Evolutionary conservation across 2,329 filamentous ascomycete species (phyloP), one percentile per base, ranked within the genome.

Genomic region (Scedosporium minutisporum): DNA sequence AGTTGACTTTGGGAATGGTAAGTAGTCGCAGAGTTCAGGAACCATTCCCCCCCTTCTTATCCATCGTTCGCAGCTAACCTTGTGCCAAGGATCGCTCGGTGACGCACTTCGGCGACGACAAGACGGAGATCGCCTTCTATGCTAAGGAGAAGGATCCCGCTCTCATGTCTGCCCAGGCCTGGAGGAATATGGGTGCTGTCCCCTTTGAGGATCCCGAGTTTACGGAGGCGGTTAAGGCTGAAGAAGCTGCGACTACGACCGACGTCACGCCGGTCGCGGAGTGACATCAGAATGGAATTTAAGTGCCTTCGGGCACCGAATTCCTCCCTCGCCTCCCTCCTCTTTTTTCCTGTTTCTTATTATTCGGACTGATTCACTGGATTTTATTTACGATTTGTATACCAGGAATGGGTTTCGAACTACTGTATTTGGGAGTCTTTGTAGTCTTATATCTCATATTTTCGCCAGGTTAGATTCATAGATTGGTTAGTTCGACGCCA

Each of bases 1-100:
- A 83, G 68, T 66, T 85, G 66, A 84, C 82, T 0, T 69, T 84
- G 6, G 81, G 81, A 9, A 65, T 83, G 69, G 80, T 83, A 69
- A 71, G 77, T 68, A 6, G 33, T 12, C 9, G 33, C 33, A 38
- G 9, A 4, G 33, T 6, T 27, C 25, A 27, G 25, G n/a, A n/a
- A 27, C 10, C 33, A 12, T 38, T 38, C 6, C 3, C 4, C 33
- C 33, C 12, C 10, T 14, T 38, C 12, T 27, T 29, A 2, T 4
- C 7, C 6, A 23, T 16, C 10, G 16, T 58, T n/a, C n/a, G 3
- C 3, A 12, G 58, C 58, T 60, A 48, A 60, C n/a, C n/a, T 6
- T 6, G 6, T n/a, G 14, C 48, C 16, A 53, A 82, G 80, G 72
- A 77, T 44, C 75, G 77, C 27, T 79, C 78, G 0, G 74, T 80